Percentiles rank a stretch among this genome's conserved stretches.
phyloP scores from a whole-genome alignment of 345 rosid genomes.

The Cardamine chenopodiifolia region DNA sequence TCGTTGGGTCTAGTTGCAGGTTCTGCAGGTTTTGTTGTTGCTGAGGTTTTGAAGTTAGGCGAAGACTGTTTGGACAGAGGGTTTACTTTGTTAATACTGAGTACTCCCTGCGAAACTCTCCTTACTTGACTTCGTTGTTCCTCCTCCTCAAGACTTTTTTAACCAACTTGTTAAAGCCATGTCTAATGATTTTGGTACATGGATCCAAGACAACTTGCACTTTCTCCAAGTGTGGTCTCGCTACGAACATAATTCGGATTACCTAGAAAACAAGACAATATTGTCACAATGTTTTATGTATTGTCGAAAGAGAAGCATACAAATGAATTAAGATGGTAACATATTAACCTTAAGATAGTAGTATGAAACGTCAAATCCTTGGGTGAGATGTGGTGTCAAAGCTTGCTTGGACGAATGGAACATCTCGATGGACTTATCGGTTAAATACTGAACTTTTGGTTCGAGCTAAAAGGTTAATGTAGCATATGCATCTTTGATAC shows the following conservation, averaged over 20 bases:
- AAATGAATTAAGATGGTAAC: slow-evolving; percentile 1
- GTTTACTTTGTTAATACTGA: no score
- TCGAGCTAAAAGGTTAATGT: slow-evolving; percentile 20
- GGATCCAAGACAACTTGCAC: slow-evolving; percentile 38
- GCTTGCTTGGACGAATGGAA: slow-evolving; percentile 30
- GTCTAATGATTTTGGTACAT: slow-evolving; percentile 20
- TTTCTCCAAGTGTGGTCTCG: slow-evolving; percentile 37
- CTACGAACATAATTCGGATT: slow-evolving; percentile 25
- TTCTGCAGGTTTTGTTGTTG: no score
- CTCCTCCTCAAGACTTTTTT: background rate
- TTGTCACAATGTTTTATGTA: background rate
- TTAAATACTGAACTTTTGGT: slow-evolving; percentile 37
- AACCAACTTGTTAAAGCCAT: slow-evolving; percentile 24
- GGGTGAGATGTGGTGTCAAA: slow-evolving; percentile 33
- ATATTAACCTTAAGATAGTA: slow-evolving; percentile 41
- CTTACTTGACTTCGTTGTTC: background rate
- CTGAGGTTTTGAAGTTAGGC: no score
- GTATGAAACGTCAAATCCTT: slow-evolving; percentile 15
- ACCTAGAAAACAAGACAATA: slow-evolving; percentile 30
- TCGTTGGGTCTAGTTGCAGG: no score
- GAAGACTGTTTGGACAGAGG: no score
- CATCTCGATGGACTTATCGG: slow-evolving; percentile 33
- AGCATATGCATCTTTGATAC: slow-evolving; percentile 34
- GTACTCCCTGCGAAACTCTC: background rate
- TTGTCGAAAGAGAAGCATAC: background rate